Base-by-base conservation (phyloP, 768 basidiomycete genomes). In the Mrakia frigida region DNA sequence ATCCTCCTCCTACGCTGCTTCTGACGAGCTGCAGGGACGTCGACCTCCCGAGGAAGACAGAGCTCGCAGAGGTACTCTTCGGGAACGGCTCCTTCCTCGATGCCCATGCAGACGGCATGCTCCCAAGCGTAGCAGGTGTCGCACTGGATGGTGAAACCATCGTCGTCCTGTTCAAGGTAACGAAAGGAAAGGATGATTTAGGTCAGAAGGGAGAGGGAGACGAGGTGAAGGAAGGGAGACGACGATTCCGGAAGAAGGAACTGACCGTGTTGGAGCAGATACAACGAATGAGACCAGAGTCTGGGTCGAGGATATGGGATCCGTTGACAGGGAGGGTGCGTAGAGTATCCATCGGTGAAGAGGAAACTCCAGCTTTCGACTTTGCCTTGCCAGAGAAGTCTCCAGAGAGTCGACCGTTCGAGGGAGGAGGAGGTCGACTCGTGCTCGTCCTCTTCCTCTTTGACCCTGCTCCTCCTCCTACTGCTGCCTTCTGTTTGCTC, bases 131-230 rank as follows among this genome's bases (percentile, higher is more conserved):
- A 87, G 81, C 93, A 95, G 69, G 85, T 82, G 82, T 94, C 93
- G 84, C 93, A 95, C 14, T 90, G 91, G 78, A 94, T 91, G 14
- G 89, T 90, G 82, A 90, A 92, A 31, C 92, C 92, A 82, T 93
- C 92, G 83, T 93, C 93, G 81, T 88, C 86, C 76, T 77, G 63
- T 46, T 43, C 37, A 23, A 35, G 53, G 41, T 23, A 16, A 71
- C 33, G 9, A 70, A 56, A 43, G 25, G 52, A 23, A n/a, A 43
- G n/a, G 28, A n/a, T 18, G 31, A 56, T 43, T 31, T 25, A 6
- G 53, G 16, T 59, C 25, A 59, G 21, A 14, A 25, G 43, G n/a
- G 43, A 71, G 31, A 31, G 33, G 6, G 52, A 35, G 43, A 50
- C 31, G 60, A 46, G 6, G n/a, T 50, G 16, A 18, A 50, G 18